Evolutionary conservation across 805 yeast genomes (phyloP).

Genomic region (Kazachstania taianensis): DNA sequence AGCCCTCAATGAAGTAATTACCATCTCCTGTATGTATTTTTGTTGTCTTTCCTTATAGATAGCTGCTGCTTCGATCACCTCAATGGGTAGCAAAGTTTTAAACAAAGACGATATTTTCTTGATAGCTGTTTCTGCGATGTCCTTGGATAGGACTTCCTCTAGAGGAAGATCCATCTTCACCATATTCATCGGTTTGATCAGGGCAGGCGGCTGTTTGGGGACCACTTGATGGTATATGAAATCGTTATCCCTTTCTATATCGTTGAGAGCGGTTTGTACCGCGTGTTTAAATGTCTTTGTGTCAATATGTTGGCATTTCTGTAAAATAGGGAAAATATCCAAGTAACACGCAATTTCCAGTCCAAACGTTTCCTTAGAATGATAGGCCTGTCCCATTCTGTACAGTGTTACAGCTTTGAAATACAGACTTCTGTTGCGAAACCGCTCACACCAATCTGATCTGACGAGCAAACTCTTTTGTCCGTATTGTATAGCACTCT

Average conservation of each 20-base stretch:
- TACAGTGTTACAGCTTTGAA: slow-evolving; percentile 64
- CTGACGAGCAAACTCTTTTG: slow-evolving; percentile 41
- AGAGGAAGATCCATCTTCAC: slow-evolving; percentile 32
- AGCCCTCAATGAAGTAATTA: slow-evolving; percentile 39
- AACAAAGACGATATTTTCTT: slow-evolving; percentile 35
- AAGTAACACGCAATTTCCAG: slow-evolving; percentile 40
- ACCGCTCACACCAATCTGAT: slow-evolving; percentile 56
- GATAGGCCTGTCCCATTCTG: slow-evolving; percentile 41
- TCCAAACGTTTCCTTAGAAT: slow-evolving; percentile 42
- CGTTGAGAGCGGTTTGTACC: slow-evolving; percentile 36
- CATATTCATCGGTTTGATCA: slow-evolving; percentile 41
- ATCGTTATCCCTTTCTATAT: slow-evolving; percentile 72
- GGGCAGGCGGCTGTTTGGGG: slow-evolving; percentile 39
- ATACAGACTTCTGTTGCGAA: slow-evolving; percentile 50
- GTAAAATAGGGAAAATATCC: neutral
- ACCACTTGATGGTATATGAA: slow-evolving; percentile 61
- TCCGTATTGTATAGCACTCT: slow-evolving; percentile 34
- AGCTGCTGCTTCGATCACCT: slow-evolving; percentile 53
- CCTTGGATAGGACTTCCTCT: slow-evolving; percentile 3
- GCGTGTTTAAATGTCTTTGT: slow-evolving; percentile 33
- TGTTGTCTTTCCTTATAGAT: slow-evolving; percentile 61
- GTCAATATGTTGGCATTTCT: slow-evolving; percentile 19
- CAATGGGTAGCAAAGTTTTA: slow-evolving; percentile 53
- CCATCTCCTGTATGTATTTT: slow-evolving; percentile 36
- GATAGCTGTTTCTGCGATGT: neutral